Base-by-base conservation (phyloP, 306 rosid species). In the Abrus precatorius region DNA sequence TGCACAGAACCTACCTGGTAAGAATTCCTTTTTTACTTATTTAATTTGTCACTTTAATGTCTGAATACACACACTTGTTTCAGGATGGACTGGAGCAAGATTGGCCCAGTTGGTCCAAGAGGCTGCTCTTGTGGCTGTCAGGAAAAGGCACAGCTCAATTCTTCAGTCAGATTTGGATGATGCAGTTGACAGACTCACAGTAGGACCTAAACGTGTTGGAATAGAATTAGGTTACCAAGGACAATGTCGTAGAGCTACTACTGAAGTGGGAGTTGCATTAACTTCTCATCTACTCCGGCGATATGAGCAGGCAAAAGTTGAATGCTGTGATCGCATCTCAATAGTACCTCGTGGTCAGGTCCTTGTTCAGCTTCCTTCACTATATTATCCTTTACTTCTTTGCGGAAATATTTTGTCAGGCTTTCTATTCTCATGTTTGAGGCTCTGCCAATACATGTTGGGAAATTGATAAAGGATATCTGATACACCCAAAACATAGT, bases 301-400 rank as follows among this genome's bases (percentile, higher is more conserved):
- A 70, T 87, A 90, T 73, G 98, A 95, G 87, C 87, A 88, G 85
- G 99, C 99, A 41, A 63, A 75, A 79, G 89, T 93, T 61, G 99
- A 95, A 91, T 62, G 70, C 74, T 93, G 98, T 45, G 98, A 93
- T 80, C 99, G 94, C 83, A 91, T 95, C 78, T 93, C 99, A 79
- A 83, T 95, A 78, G 87, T 89, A 69, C 99, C 99, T 48, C 98
- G 99, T 79, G 98, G 98, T 86, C 96, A 91, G 99, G 99, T 95
- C 85, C 85, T 85, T 86, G 68, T 84, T 87, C 87, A 72, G 79
- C 83, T 73, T 85, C 89, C 89, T 77, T 84, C 71, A 34, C 82
- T 73, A 7, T 27, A 71, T 73, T 73, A 69, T 73, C 70, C 59
- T 12, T 73, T 27, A 13, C 61, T 69, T 61, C 80, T 20, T 47